These are phyloP conservation scores for Candolleomyces efflorescens DNA, from an alignment of 768 basidiomycete genomes.

Conservation along the genomic window DNA sequence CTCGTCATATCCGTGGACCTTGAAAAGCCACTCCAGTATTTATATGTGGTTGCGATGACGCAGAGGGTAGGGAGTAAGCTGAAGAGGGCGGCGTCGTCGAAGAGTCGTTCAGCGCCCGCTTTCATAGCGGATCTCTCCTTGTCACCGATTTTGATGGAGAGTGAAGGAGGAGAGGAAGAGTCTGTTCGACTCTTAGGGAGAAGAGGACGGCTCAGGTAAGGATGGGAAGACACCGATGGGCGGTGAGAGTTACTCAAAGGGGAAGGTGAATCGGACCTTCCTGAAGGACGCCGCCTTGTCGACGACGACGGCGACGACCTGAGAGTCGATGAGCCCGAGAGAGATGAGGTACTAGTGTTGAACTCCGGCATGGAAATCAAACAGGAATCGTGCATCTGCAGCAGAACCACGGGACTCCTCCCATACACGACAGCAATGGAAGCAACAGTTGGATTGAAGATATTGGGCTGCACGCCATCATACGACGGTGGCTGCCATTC, in stretches of 20 bases:
- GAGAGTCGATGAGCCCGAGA: no score
- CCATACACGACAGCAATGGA: constrained; percentile 2
- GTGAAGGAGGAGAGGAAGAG: no score
- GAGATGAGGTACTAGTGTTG: no score
- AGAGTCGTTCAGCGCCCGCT: constrained; percentile 4
- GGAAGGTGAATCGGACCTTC: no score
- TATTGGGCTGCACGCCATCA: constrained; percentile 1
- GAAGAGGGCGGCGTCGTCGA: constrained; percentile 14
- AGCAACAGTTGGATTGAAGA: not conserved
- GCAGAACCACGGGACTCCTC: constrained; percentile 9
- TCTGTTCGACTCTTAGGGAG: no score
- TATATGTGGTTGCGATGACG: constrained; percentile 11
- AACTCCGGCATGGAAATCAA: no score
- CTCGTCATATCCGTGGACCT: constrained; percentile 17
- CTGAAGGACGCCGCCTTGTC: no score
- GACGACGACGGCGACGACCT: no score
- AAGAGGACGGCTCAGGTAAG: no score
- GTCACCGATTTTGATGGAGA: not conserved
- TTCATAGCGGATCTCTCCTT: not conserved
- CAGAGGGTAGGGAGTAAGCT: constrained; percentile 12
- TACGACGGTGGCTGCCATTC: constrained; percentile 8
- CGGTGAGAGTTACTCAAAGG: no score
- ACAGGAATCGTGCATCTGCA: constrained; percentile 4
- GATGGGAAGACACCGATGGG: no score
- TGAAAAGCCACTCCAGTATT: constrained; percentile 14